A percentile compares a stretch with the other conserved stretches of the same genome.
phyloP scores from a whole-genome alignment of 148 eudicot species.

The Rhododendron ferrugineum region DNA sequence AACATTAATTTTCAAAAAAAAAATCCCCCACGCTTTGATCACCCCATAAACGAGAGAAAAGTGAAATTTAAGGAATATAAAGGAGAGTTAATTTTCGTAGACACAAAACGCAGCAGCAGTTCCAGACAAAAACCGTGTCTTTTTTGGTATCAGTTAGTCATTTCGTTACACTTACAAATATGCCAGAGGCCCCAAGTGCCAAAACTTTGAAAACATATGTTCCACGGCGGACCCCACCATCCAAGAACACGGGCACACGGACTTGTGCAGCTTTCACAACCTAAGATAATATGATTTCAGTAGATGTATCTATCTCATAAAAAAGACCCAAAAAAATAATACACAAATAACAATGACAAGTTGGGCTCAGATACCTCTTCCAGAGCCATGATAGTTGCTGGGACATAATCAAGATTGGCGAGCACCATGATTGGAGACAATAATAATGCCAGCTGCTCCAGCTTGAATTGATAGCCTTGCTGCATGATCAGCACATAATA shows the following conservation, averaged over 20 bases:
- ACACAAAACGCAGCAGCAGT: neutral
- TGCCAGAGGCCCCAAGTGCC: slow-evolving; percentile 92
- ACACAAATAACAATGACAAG: neutral
- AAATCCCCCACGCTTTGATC: neutral
- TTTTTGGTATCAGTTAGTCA: neutral
- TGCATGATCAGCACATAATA: slow-evolving; percentile 24
- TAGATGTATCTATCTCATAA: neutral
- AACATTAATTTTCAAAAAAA: neutral
- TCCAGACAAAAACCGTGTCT: neutral
- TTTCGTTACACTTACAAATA: slow-evolving; percentile 63
- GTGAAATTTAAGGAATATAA: too few relatives aligned
- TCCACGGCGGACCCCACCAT: slow-evolving; percentile 98
- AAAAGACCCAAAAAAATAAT: neutral
- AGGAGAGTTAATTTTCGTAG: too few relatives aligned
- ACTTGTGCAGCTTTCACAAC: slow-evolving; percentile 97
- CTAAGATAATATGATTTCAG: slow-evolving; percentile 24
- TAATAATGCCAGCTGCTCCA: slow-evolving; percentile 97
- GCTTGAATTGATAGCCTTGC: slow-evolving; percentile 76
- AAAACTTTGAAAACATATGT: slow-evolving; percentile 98
- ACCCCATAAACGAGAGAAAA: neutral
- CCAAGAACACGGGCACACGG: slow-evolving; percentile 87
- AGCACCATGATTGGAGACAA: slow-evolving; percentile 98
- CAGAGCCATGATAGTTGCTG: slow-evolving; percentile 89
- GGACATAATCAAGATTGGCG: slow-evolving; percentile 97
- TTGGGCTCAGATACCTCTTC: slow-evolving; percentile 60